phyloP scores from a whole-genome alignment of 805 yeast genomes.

The Candida sonorensis region DNA sequence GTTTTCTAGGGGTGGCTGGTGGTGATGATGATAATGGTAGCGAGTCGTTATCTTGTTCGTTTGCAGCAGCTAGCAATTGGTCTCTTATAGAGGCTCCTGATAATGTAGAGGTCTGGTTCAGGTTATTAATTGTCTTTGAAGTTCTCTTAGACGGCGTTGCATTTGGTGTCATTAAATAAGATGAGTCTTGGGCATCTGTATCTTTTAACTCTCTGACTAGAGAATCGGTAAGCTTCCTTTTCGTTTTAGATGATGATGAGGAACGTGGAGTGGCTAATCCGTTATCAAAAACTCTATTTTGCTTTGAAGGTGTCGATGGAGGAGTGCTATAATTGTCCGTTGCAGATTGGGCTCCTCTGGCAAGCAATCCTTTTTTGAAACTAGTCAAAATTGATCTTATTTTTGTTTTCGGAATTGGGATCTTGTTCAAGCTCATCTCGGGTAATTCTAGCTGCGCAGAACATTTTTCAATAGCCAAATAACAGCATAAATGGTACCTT shows the following conservation, averaged over 20 bases:
- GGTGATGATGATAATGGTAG: no score
- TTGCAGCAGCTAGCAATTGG: slow-evolving; percentile 12
- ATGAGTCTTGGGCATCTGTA: not conserved
- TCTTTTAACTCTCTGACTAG: not conserved
- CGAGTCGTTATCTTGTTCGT: slow-evolving; percentile 6
- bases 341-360: slow-evolving; percentile 8
- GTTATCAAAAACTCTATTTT: no score
- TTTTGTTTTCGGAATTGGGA: slow-evolving; percentile 49
- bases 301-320: slow-evolving; percentile 16
- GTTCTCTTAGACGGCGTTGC: not conserved
- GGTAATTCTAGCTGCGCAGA: slow-evolving; percentile 38
- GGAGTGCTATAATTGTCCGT: slow-evolving; percentile 1
- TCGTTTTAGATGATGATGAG: not conserved
- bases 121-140: slow-evolving; percentile 1
- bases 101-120: slow-evolving; percentile 19
- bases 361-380: slow-evolving; percentile 33
- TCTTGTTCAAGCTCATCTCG: slow-evolving; percentile 39
- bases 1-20: slow-evolving; percentile 1
- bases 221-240: not conserved
- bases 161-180: no score
- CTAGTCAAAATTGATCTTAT: slow-evolving; percentile 36
- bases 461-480: slow-evolving; percentile 47
- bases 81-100: slow-evolving; percentile 9
- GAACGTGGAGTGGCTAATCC: no score
- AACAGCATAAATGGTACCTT: slow-evolving; percentile 62